phyloP scores from a whole-genome alignment of 2,329 filamentous ascomycete genomes.

The Aspergillus hiratsukae region DNA sequence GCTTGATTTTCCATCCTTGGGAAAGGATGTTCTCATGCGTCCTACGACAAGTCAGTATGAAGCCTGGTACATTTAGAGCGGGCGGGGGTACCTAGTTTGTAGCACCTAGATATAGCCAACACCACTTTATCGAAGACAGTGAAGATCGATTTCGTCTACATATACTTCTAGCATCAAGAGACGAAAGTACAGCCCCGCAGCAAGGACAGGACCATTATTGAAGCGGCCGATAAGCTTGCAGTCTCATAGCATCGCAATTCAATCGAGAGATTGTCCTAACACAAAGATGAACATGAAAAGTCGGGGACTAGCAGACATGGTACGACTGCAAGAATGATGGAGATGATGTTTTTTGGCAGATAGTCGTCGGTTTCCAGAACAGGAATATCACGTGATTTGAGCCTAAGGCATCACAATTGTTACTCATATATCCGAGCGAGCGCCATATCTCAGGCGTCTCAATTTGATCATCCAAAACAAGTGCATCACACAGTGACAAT shows the following conservation, averaged over 20 bases:
- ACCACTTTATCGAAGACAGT: not conserved
- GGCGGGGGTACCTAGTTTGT: not conserved
- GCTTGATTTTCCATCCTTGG: conserved; percentile 23
- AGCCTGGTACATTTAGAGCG: not conserved
- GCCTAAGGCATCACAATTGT: conserved; percentile 3
- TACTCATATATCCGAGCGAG: not conserved
- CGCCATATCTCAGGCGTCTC: not conserved
- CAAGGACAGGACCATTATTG: not conserved
- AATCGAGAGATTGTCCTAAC: not conserved
- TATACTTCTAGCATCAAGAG: not conserved
- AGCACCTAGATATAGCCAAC: not conserved
- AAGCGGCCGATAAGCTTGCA: not conserved
- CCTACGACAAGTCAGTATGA: not conserved
- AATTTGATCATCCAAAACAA: not conserved
- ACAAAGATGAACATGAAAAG: not conserved
- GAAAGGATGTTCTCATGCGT: not conserved
- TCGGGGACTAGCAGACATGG: not conserved
- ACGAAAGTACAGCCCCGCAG: not conserved
- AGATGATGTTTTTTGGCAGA: not conserved
- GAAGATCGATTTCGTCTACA: not conserved
- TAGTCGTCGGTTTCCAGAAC: not conserved
- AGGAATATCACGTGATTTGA: conserved; percentile 1
- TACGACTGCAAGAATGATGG: not conserved
- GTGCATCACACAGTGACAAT: not conserved
- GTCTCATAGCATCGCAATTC: not conserved